Evolutionary conservation across 2,329 filamentous ascomycete species (phyloP), one percentile per base, ranked within the genome.

Genomic region (Diaporthe destruens): DNA sequence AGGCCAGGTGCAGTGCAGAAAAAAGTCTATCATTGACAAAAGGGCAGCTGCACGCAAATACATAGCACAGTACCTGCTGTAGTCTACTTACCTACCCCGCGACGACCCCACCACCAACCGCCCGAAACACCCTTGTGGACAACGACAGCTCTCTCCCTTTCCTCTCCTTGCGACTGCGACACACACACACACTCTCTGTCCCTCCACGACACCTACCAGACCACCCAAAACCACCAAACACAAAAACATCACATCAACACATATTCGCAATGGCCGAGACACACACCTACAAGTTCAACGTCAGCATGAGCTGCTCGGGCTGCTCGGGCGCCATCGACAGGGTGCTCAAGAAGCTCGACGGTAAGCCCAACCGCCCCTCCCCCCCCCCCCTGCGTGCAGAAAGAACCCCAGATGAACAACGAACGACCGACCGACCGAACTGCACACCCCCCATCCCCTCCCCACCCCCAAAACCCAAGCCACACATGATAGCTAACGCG

Each of bases 321-420:
- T 99, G 96, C 91, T 98, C 95, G 57, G 95, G 95, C 80, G 96
- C 96, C 77, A 89, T 99, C 56, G 93, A 97, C 84, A 90, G 95
- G 68, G 95, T 98, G 57, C 90, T 99, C 76, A 96, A 94, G 87
- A 98, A 94, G 86, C 91, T 97, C 2, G 93, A 97, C 25, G 95
- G 95, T 97, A 81, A 76, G 89, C 42, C n/a, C n/a, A n/a, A n/a
- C n/a, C n/a, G n/a, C n/a, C n/a, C n/a, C n/a, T n/a, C n/a, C n/a
- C n/a, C n/a, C n/a, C n/a, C n/a, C n/a, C n/a, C n/a, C n/a, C n/a
- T n/a, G n/a, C n/a, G n/a, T n/a, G n/a, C n/a, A n/a, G n/a, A n/a
- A n/a, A n/a, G n/a, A 39, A 3, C 3, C 14, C 20, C 9, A 1
- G 20, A 36, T 12, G 20, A 8, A 1, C 39, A 36, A 36, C 7